Percentiles rank a stretch among this genome's conserved stretches.
phyloP scores from a whole-genome alignment of 257 asterid species.

The Cynanchum wilfordii region DNA sequence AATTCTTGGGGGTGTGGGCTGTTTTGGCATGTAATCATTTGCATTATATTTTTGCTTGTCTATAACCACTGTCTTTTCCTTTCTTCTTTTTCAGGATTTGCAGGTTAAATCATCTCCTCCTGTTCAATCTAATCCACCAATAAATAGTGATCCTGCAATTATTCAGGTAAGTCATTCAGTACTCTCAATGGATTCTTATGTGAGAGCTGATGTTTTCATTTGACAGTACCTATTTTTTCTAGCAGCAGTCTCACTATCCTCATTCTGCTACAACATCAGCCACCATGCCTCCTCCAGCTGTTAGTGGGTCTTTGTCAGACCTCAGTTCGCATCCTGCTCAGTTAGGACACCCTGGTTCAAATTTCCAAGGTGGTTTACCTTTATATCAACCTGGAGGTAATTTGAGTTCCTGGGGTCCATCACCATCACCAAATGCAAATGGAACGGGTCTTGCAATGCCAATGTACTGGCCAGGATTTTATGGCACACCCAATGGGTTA shows the following conservation, averaged over 20 bases:
- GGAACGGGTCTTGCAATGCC: constrained; percentile 78
- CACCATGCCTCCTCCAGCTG: constrained; percentile 64
- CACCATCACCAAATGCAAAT: constrained; percentile 55
- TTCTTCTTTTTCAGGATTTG: constrained; percentile 58
- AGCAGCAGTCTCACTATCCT: constrained; percentile 84
- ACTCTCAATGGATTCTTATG: constrained; percentile 10
- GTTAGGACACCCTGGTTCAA: constrained; percentile 56
- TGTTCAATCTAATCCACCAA: constrained; percentile 53
- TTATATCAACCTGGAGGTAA: constrained; percentile 90
- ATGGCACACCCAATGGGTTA: constrained; percentile 73
- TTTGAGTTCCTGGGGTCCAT: constrained; percentile 79
- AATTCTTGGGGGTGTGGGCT: not conserved
- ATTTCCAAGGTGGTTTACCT: constrained; percentile 64
- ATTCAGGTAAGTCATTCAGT: constrained; percentile 61
- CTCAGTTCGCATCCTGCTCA: constrained; percentile 57
- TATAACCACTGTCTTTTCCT: constrained; percentile 3
- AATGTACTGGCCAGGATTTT: constrained; percentile 92
- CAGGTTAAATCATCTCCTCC: constrained; percentile 95
- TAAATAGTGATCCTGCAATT: constrained; percentile 89
- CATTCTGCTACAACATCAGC: constrained; percentile 56
- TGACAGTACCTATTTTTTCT: constrained; percentile 18
- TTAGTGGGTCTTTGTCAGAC: constrained; percentile 47
- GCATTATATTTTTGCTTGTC: not conserved
- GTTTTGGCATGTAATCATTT: not conserved
- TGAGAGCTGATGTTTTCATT: constrained; percentile 14